Base-by-base conservation (phyloP, 1,284 basidiomycete species). In the Cutaneotrichosporon sp. region DNA sequence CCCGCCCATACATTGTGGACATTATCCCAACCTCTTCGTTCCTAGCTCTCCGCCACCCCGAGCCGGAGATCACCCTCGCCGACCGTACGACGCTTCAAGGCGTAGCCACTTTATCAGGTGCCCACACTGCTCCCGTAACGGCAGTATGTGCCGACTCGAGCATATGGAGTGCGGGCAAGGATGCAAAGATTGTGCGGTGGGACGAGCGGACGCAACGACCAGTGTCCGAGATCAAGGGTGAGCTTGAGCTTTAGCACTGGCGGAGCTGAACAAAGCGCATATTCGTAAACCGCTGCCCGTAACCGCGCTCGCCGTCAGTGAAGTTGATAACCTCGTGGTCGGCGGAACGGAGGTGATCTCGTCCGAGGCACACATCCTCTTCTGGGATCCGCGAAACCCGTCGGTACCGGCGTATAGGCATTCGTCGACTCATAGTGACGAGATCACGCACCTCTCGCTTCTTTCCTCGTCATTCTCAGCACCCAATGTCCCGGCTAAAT, bases 341-440 rank as follows among this genome's bases (percentile, higher is more conserved):
- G 82, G 77, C 10, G 83, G 82, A 2, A 82, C 82, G 0, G 82
- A 83, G 67, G 69, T 82, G 2, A 71, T 78, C 34, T 77, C 78
- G 4, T 78, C 82, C 53, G 83, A 83, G 65, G 76, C 82, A 1
- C 80, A 81, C 64, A 81, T 83, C 57, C 69, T 82, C 10, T 81
- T 80, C 72, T 83, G 81, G 81, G 81, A 83, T 63, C 73, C 73
- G 13, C 76, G 81, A 18, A 74, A 77, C 51, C 42, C 77, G 21
- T 68, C 73, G 22, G 51, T 73, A 21, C 77, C 82, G 0, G 69
- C 80, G 1, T 81, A 82, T 69, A 66, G 74, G 5, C 83, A 84
- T 69, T 72, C 79, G 8, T 81, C 83, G 8, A 81, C 82, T 13
- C 83, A 84, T 65, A 82, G 81, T 21, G 82, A 84, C 76, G 82